These are phyloP conservation scores for Penicillium sp. DNA, from an alignment of 2,329 filamentous ascomycete genomes.

Conservation along the genomic window DNA sequence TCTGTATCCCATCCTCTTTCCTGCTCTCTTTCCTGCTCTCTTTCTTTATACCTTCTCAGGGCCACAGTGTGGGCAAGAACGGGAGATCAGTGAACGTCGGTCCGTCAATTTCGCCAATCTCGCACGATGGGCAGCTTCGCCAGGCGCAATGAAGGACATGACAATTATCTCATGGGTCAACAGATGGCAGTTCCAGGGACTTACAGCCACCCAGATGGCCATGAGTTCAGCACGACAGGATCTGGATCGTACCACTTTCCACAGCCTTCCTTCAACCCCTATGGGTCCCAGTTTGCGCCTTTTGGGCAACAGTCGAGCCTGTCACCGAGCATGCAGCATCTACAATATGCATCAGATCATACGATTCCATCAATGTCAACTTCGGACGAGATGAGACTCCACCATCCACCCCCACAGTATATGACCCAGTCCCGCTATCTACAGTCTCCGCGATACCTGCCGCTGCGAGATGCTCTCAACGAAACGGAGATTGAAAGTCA, in stretches of 20 bases:
- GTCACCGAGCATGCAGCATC: constrained; percentile 31
- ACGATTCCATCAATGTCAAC: constrained; percentile 32
- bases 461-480: constrained; percentile 35
- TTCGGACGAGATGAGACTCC: constrained; percentile 35
- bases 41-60: not conserved
- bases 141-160: constrained; percentile 39
- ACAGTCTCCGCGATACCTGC: constrained; percentile 33
- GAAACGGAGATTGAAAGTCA: constrained; percentile 45
- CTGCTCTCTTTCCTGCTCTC: not conserved
- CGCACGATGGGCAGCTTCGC: constrained; percentile 42
- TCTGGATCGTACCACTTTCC: constrained; percentile 33
- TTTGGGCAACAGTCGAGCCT: constrained; percentile 34
- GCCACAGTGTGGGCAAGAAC: too few relatives aligned
- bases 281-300: constrained; percentile 37
- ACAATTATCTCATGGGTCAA: constrained; percentile 35
- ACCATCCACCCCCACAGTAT: constrained; percentile 34
- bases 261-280: constrained; percentile 38
- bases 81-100: too few relatives aligned
- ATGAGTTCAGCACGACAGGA: constrained; percentile 33
- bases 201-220: constrained; percentile 31
- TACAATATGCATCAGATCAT: constrained; percentile 34
- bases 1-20: not conserved
- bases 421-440: constrained; percentile 33
- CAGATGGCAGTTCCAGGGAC: constrained; percentile 32
- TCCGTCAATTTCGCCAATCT: too few relatives aligned